These are phyloP conservation scores for Skeletonema potamos DNA, from an alignment of 108 stramenopile genomes.

Conservation along the genomic window DNA sequence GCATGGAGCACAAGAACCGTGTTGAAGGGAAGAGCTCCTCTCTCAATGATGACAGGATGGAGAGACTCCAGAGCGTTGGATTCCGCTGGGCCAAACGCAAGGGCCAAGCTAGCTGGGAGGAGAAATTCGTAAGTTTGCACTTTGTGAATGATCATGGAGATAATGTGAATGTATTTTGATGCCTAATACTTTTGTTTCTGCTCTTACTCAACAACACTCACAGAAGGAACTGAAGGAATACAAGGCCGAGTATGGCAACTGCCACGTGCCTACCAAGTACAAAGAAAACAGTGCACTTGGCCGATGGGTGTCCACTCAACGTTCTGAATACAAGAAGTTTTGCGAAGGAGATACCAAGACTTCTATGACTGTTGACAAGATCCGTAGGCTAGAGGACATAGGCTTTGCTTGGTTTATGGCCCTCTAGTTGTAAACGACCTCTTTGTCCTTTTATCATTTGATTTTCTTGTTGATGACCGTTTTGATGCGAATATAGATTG, in stretches of 20 bases:
- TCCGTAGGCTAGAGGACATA: slow-evolving; percentile 7
- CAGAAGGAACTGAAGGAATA: slow-evolving; percentile 30
- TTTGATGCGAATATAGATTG: background rate
- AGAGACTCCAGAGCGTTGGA: slow-evolving; percentile 28
- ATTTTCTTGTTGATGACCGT: background rate
- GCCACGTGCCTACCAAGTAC: slow-evolving; percentile 47
- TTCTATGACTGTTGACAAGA: slow-evolving; percentile 47
- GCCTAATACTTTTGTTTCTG: background rate
- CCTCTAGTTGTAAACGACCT: background rate
- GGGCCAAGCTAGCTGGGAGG: slow-evolving; percentile 50
- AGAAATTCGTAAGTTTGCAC: slow-evolving; percentile 39
- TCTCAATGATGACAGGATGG: slow-evolving; percentile 30
- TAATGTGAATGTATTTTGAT: background rate
- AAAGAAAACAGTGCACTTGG: slow-evolving; percentile 43
- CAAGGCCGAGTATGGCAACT: slow-evolving; percentile 32
- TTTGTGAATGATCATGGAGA: background rate
- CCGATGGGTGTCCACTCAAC: slow-evolving; percentile 53
- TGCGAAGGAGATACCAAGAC: slow-evolving; percentile 34
- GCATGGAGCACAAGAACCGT: slow-evolving; percentile 47
- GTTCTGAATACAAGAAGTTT: slow-evolving; percentile 47
- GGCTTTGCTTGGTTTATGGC: slow-evolving; percentile 37
- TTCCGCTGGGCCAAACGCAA: slow-evolving; percentile 52
- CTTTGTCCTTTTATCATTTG: background rate
- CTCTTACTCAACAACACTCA: background rate
- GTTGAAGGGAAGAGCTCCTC: slow-evolving; percentile 41